Evolutionary conservation across 2,329 filamentous ascomycete genomes (phyloP).

Genomic region (Aureobasidium sp.): DNA sequence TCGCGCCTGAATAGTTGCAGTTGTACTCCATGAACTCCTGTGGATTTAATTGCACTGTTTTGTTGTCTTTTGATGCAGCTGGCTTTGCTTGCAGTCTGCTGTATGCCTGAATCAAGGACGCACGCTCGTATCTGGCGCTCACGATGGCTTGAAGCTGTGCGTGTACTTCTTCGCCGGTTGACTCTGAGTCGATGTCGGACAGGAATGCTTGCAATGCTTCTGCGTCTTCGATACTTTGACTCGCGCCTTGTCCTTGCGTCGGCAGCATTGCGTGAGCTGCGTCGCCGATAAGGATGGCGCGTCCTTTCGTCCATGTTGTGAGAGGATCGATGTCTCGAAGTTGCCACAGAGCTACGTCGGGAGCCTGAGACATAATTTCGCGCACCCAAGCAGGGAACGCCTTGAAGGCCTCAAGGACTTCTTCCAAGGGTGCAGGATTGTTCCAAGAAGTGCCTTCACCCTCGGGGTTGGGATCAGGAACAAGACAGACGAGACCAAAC

Average conservation of each 20-base stretch:
- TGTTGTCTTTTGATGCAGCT: conserved; percentile 30
- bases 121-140: conserved; percentile 32
- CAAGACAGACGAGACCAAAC: conserved; percentile 39
- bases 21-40: conserved; percentile 40
- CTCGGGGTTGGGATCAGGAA: conserved; percentile 38
- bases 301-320: conserved; percentile 28
- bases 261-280: conserved; percentile 36
- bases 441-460: conserved; percentile 37
- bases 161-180: conserved; percentile 21
- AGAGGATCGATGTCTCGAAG: conserved; percentile 39
- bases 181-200: conserved; percentile 18
- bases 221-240: conserved; percentile 38
- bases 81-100: conserved; percentile 37
- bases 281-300: conserved; percentile 28
- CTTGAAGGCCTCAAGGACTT: conserved; percentile 35
- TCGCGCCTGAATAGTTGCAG: conserved; percentile 32
- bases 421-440: conserved; percentile 29
- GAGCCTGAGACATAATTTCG: conserved; percentile 26
- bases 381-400: conserved; percentile 38
- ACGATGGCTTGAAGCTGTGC: conserved; percentile 22
- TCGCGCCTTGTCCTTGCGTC: conserved; percentile 38
- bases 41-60: conserved; percentile 32
- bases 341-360: conserved; percentile 39
- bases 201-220: conserved; percentile 30
- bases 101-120: conserved; percentile 36